Base-by-base conservation (phyloP, 441 rosid genomes). In the Kokia cookei region DNA sequence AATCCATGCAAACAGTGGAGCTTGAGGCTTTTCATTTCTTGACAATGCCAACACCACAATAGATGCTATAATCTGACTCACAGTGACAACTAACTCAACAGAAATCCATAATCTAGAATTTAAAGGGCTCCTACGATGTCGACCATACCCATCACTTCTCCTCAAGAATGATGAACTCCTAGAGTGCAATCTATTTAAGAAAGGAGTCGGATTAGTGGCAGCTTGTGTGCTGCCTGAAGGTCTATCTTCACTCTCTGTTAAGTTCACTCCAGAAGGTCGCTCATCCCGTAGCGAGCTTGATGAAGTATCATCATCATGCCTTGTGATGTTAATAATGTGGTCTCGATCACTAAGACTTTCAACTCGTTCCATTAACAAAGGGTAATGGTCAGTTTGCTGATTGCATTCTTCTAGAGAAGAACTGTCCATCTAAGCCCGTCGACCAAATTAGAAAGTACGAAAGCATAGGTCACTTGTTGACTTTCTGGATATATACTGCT, bases 81-180 rank as follows among this genome's bases (percentile, higher is more conserved):
- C 43, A n/a, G 92, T 87, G 66, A 86, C 86, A 77, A 87, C 82
- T 53, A 87, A 81, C 86, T 90, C 95, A 61, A 88, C 86, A 42
- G 90, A 88, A 71, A 90, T 88, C 95, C 95, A 90, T 55, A 90
- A 74, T 43, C 85, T 89, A 58, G 95, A 88, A 78, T 88, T 90
- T 79, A 90, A 54, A 2, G 92, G 95, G 85, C 90, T 90, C 77
- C 90, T 82, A 40, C 67, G 85, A 62, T 72, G 87, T 12, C 77
- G 87, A 66, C 80, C 83, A 75, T 83, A 84, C 27, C 75, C 84
- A 72, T 82, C 89, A 68, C 80, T 82, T 76, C 91, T 86, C 77
- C 85, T 85, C 59, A 73, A 78, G 14, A 82, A 84, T 65, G 77
- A 61, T n/a, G 87, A 60, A 71, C 62, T 82, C 65, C 75, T 75